These are phyloP conservation scores for Letharia lupina DNA, from an alignment of 495 filamentous ascomycete genomes.

Conservation along the genomic window DNA sequence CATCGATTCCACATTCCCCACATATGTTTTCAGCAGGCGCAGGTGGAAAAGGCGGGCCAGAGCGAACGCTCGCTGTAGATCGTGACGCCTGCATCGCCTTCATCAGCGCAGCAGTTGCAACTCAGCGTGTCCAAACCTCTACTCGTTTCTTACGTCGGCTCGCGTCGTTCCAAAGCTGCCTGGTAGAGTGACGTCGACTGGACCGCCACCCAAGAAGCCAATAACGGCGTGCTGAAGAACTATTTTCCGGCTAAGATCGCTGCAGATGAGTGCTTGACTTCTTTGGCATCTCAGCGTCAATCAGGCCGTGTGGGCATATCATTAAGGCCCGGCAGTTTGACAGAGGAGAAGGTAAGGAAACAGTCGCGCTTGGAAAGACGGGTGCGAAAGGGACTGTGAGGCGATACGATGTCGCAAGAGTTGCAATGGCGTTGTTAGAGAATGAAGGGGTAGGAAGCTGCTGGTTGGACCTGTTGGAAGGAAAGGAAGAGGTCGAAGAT, in stretches of 20 bases:
- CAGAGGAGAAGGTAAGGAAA: conserved; percentile 48
- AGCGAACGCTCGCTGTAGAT: conserved; percentile 54
- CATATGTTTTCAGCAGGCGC: conserved; percentile 77
- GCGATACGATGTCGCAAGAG: conserved; percentile 61
- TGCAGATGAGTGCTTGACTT: conserved; percentile 65
- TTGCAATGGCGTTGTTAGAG: conserved; percentile 56
- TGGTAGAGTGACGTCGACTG: conserved; percentile 64
- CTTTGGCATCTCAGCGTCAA: conserved; percentile 39
- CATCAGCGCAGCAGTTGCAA: conserved; percentile 54
- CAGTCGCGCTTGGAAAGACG: conserved; percentile 58
- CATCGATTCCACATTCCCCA: conserved; percentile 49
- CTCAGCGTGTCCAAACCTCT: conserved; percentile 63
- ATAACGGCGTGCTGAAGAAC: conserved; percentile 45
- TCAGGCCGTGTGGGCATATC: conserved; percentile 53
- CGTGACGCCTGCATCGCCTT: conserved; percentile 62
- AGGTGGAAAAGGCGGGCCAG: conserved; percentile 64
- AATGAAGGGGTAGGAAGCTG: conserved; percentile 36
- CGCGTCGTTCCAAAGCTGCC: conserved; percentile 46
- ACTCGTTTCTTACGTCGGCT: conserved; percentile 59
- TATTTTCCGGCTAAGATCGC: conserved; percentile 70
- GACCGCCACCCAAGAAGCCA: conserved; percentile 41
- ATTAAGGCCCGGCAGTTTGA: conserved; percentile 61
- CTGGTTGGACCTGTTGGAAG: conserved; percentile 54
- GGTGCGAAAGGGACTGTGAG: conserved; percentile 46
- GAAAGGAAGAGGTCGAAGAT: conserved; percentile 48